These are phyloP conservation scores for Candida qinlingensis DNA, from an alignment of 805 yeast species.

Conservation along the genomic window DNA sequence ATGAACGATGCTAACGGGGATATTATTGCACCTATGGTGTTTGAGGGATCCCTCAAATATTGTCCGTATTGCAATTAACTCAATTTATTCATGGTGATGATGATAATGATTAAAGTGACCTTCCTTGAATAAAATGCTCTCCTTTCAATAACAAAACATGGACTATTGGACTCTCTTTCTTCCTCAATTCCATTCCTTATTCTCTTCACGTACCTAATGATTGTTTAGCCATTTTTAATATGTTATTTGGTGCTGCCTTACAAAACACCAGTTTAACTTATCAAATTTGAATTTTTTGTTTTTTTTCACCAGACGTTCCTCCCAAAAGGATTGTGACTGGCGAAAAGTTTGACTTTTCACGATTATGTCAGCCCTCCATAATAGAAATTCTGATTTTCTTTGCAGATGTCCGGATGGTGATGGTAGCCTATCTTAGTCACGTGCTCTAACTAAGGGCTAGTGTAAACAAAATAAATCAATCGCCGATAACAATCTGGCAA, in stretches of 20 bases:
- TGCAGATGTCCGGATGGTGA: not conserved
- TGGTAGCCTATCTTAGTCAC: not conserved
- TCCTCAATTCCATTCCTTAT: not conserved
- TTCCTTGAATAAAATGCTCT: no score
- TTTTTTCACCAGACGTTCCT: slow-evolving; percentile 1
- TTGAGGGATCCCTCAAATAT: no score
- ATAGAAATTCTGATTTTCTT: no score
- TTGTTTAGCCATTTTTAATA: slow-evolving; percentile 40
- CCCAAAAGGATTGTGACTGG: slow-evolving; percentile 5
- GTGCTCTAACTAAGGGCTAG: not conserved
- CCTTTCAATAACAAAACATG: no score
- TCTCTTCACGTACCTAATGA: slow-evolving; percentile 38
- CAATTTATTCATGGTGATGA: no score
- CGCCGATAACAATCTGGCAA: no score
- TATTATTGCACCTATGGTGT: no score
- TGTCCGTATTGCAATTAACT: no score
- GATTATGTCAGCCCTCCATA: not conserved
- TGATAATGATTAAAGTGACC: no score
- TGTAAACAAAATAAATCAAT: no score
- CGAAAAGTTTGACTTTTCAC: not conserved
- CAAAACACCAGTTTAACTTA: slow-evolving; percentile 6
- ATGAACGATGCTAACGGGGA: no score
- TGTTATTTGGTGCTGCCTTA: slow-evolving; percentile 14
- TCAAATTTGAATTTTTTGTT: slow-evolving; percentile 20
- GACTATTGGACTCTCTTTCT: not conserved